Conservation (phyloP, 148 eudicot genomes). For the Salicornia ramosissima region DNA sequence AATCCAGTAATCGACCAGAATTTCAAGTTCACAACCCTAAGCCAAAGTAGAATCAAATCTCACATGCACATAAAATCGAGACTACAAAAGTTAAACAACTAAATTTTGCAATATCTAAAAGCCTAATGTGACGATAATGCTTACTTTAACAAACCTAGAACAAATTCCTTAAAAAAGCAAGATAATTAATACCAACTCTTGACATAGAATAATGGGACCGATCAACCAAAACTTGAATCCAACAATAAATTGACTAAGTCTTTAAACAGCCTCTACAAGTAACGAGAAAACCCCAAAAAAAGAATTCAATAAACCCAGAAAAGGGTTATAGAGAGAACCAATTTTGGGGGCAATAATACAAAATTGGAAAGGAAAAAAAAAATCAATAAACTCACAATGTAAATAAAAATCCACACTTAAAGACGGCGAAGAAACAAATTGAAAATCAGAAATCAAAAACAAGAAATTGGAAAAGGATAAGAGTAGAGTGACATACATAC, state of each 20-base stretch:
- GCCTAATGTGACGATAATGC: conserved; percentile 9
- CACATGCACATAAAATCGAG: not conserved
- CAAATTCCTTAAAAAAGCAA: not conserved
- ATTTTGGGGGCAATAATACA: not conserved
- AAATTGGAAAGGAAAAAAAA: not conserved
- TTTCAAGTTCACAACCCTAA: not conserved
- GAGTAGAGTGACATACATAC: conserved; percentile 25
- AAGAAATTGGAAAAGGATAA: conserved; percentile 6
- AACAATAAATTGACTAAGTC: conserved; percentile 14
- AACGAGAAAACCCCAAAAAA: conserved; percentile 1
- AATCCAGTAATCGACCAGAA: not conserved
- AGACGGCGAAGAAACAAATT: not conserved
- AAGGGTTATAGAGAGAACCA: not conserved
- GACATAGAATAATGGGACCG: not conserved
- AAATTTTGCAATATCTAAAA: conserved; percentile 5
- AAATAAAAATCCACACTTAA: conserved; percentile 5
- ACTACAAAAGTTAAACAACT: not conserved
- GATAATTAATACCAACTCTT: not conserved
- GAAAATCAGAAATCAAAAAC: not conserved
- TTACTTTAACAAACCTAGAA: not conserved
- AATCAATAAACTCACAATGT: conserved; percentile 6
- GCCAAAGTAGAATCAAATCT: not conserved
- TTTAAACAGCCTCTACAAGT: not conserved
- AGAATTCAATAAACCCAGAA: conserved; percentile 18
- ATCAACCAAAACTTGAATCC: conserved; percentile 6